Conservation (phyloP, 1,139 yeast species). For the Lodderomyces orthopsilosis region DNA sequence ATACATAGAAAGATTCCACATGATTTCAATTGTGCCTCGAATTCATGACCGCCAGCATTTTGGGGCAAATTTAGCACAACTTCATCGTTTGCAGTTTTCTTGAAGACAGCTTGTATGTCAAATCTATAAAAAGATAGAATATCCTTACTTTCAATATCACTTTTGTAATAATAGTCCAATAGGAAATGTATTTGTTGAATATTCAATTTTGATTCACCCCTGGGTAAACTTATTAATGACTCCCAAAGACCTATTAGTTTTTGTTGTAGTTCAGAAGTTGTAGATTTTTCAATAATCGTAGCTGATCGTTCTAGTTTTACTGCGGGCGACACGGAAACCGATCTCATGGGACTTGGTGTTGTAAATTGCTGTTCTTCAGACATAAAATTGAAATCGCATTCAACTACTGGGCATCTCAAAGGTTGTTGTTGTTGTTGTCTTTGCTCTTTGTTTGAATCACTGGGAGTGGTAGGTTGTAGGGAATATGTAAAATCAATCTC, state of each 20-base stretch:
- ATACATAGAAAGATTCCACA: constrained; percentile 32
- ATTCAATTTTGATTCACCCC: constrained; percentile 24
- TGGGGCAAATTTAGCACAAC: constrained; percentile 14
- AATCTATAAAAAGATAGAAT: constrained; percentile 26
- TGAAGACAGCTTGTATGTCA: constrained; percentile 23
- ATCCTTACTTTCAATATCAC: constrained; percentile 20
- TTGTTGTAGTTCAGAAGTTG: constrained; percentile 3
- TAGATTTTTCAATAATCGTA: constrained; percentile 1
- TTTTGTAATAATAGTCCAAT: constrained; percentile 31
- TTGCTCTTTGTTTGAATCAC: constrained; percentile 1
- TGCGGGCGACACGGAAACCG: background rate
- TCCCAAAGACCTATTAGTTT: constrained; percentile 28
- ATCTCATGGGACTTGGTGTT: constrained; percentile 12
- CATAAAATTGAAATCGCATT: constrained; percentile 41
- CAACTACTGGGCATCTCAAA: constrained; percentile 39
- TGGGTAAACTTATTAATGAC: constrained; percentile 19
- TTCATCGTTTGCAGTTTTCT: constrained; percentile 17
- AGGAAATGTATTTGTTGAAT: constrained; percentile 32
- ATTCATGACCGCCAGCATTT: constrained; percentile 6
- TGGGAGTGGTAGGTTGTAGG: constrained; percentile 8
- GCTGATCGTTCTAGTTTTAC: constrained; percentile 2
- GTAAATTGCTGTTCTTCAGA: constrained; percentile 20
- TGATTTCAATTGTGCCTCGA: constrained; percentile 11
- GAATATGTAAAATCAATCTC: constrained; percentile 31
- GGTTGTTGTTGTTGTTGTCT: constrained; percentile 7